Percentiles rank a stretch among this genome's conserved stretches.
These are phyloP conservation scores for Mucor circinelloides DNA, from an alignment of 371 early-diverging fungal species.

Conservation along the genomic window DNA sequence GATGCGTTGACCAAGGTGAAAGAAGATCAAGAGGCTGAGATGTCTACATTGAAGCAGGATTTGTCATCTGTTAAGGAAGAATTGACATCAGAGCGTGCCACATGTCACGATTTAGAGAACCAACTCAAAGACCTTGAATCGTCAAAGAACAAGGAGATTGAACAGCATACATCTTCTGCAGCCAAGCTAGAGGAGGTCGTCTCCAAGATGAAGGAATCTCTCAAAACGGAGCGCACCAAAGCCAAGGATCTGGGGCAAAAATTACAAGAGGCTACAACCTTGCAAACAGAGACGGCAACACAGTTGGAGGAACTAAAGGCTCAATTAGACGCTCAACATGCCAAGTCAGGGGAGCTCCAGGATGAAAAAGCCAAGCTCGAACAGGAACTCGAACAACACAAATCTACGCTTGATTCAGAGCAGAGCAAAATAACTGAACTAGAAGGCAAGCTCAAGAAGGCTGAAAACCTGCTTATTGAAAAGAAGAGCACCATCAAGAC, in stretches of 20 bases:
- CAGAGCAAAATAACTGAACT: background rate
- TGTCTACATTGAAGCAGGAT: background rate
- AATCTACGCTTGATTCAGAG: background rate
- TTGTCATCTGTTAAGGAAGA: background rate
- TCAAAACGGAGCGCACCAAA: background rate
- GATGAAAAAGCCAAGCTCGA: background rate
- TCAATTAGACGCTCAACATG: background rate
- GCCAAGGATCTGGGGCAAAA: background rate
- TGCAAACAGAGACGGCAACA: background rate
- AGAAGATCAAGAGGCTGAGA: background rate
- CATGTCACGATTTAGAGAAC: background rate
- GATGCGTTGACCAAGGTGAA: background rate
- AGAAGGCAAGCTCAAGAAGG: background rate
- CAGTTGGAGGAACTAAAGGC: background rate
- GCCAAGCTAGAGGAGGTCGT: background rate
- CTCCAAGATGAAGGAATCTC: background rate
- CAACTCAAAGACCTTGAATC: background rate
- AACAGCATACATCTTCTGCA: background rate
- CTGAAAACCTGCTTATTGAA: background rate
- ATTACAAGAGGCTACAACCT: background rate
- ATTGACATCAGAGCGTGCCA: background rate
- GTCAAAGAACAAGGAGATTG: conserved; percentile 1
- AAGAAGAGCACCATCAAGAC: background rate
- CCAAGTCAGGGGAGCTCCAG: background rate
- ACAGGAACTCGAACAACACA: background rate